These are phyloP conservation scores for Sphaceloma murrayae DNA, from an alignment of 2,329 filamentous ascomycete genomes.

Conservation along the genomic window DNA sequence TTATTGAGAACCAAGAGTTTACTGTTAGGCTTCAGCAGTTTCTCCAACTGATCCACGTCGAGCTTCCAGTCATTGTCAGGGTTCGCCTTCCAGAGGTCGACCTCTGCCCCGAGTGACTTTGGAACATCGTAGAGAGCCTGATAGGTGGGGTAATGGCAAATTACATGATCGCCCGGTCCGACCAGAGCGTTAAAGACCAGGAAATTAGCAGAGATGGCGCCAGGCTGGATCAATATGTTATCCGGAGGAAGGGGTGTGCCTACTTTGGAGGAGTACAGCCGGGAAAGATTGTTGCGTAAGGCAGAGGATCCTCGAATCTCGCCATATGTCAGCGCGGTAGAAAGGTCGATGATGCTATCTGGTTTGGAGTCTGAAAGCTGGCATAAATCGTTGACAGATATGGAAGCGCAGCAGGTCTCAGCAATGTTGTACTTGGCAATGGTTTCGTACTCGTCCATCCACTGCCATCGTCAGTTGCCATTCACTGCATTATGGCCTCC, in stretches of 20 bases:
- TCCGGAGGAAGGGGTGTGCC: constrained; percentile 43
- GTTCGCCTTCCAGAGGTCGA: constrained; percentile 64
- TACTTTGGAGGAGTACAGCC: constrained; percentile 52
- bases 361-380: constrained; percentile 47
- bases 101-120: constrained; percentile 62
- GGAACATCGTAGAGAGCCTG: constrained; percentile 75
- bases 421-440: constrained; percentile 58
- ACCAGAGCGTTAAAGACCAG: constrained; percentile 65
- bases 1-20: constrained; percentile 66
- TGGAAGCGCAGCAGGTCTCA: constrained; percentile 67
- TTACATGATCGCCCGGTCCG: constrained; percentile 66
- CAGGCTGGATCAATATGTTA: constrained; percentile 65
- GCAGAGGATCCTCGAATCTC: constrained; percentile 57
- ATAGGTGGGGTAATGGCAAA: constrained; percentile 81
- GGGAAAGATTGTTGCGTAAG: constrained; percentile 55
- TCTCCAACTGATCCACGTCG: constrained; percentile 55
- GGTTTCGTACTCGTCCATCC: constrained; percentile 48
- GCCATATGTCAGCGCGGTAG: constrained; percentile 60
- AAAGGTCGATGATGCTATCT: constrained; percentile 38
- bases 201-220: constrained; percentile 78
- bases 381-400: constrained; percentile 60
- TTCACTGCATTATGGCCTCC: constrained; percentile 19
- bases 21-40: constrained; percentile 57
- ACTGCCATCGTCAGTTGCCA: constrained; percentile 33
- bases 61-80: constrained; percentile 57